Evolutionary conservation across 179 eudicot genomes (phyloP), one percentile per base, ranked within the genome.

Genomic region (Nepenthes alata): DNA sequence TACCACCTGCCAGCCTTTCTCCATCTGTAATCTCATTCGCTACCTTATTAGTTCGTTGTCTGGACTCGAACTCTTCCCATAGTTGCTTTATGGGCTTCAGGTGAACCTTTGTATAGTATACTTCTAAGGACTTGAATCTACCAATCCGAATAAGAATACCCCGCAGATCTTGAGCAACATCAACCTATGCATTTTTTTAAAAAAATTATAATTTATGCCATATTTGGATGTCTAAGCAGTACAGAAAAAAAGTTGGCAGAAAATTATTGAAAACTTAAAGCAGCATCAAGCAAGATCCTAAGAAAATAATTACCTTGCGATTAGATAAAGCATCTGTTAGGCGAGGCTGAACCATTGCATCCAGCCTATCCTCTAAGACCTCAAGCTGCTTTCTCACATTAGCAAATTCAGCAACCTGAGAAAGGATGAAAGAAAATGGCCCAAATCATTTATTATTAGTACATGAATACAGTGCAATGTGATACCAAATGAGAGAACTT

Each of bases 381-480:
- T 85, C 96, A 60, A 91, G 96, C 77, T 91, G 97, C 85, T 78
- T 91, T 77, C 89, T 86, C 60, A 91, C 78, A 71, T 91, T 91
- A 11, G 97, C 97, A 75, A 91, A 91, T 84, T 91, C 97, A 59
- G 97, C 97, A 73, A 91, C 97, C 97, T 91, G 81, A 74, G 75
- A 76, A 58, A 44, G 55, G 13, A 69, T 6, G 49, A 59, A n/a
- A 49, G 41, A 55, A n/a, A 47, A 14, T 41, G 9, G 25, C 15
- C 45, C 11, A 11, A 55, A 34, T 36, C 14, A 12, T 11, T 52
- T 11, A 52, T 16, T 52, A 6, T 50, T 16, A 47, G 44, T 12
- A 61, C 63, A 69, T 55, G 3, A 5, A 2, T 55, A 25, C 36
- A 39, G 35, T 2, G 0, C 38, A 61, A 55, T 39, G 5, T 10